A percentile compares a stretch with the other conserved stretches of the same genome.
These are phyloP conservation scores for Quercus robur DNA, from an alignment of 306 rosid species.

Conservation along the genomic window DNA sequence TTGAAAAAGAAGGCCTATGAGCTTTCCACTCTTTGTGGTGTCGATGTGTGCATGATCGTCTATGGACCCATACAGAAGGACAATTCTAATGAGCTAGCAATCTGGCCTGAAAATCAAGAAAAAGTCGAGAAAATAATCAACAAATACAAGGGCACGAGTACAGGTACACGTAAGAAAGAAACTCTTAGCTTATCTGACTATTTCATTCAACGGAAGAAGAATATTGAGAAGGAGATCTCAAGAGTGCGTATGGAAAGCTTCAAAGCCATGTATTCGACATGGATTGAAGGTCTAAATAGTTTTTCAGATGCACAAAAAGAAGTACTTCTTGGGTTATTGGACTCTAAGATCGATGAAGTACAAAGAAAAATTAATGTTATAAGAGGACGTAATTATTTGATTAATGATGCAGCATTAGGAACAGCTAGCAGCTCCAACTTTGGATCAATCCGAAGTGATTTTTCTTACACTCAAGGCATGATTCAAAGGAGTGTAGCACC, in stretches of 20 bases:
- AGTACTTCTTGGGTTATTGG: background rate
- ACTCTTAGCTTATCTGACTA: background rate
- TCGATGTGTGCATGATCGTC: background rate
- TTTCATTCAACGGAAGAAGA: background rate
- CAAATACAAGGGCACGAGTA: background rate
- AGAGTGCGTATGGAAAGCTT: background rate
- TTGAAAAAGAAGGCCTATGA: background rate
- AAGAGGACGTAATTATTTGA: background rate
- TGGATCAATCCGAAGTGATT: too few species aligned
- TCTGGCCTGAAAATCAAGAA: constrained; percentile 1
- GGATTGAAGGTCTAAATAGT: background rate
- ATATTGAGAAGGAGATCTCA: constrained; percentile 6
- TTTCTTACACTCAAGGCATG: too few species aligned
- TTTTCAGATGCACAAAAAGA: background rate
- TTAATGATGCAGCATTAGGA: background rate
- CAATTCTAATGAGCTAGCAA: background rate
- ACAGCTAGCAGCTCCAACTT: too few species aligned
- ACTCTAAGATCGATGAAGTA: constrained; percentile 9
- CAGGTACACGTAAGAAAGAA: background rate
- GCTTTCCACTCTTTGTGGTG: constrained; percentile 5
- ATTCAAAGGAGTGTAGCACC: too few species aligned
- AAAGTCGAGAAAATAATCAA: background rate
- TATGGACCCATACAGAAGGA: background rate
- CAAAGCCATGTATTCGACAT: constrained; percentile 11
- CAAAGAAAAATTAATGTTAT: background rate